These are phyloP conservation scores for Solanum gracilifrons DNA, from an alignment of 257 asterid species.

Conservation along the genomic window DNA sequence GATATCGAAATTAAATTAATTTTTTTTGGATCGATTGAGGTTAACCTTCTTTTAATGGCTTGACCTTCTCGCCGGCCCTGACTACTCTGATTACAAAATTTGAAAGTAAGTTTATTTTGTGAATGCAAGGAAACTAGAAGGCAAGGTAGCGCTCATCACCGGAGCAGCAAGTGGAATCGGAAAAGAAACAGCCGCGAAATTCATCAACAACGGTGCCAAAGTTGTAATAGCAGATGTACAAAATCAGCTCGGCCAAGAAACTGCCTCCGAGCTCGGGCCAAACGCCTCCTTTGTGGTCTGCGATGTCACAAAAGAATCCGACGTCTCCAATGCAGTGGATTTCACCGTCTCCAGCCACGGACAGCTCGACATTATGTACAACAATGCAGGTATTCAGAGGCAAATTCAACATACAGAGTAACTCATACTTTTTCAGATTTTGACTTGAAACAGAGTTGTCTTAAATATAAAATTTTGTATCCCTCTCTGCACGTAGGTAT, in stretches of 20 bases:
- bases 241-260: slow-evolving; percentile 26
- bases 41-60: neutral
- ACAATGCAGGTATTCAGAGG: slow-evolving; percentile 51
- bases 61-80: neutral
- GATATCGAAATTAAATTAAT: neutral
- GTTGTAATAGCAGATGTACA: slow-evolving; percentile 67
- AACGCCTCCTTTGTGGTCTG: slow-evolving; percentile 54
- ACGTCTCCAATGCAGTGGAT: slow-evolving; percentile 56
- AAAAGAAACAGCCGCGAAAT: slow-evolving; percentile 59
- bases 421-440: neutral
- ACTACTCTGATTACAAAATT: neutral
- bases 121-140: slow-evolving; percentile 46
- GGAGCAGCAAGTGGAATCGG: slow-evolving; percentile 91
- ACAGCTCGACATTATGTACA: slow-evolving; percentile 73
- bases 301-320: slow-evolving; percentile 58
- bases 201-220: slow-evolving; percentile 62
- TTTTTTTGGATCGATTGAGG: neutral
- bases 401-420: neutral
- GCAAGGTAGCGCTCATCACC: slow-evolving; percentile 72
- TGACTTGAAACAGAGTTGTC: neutral
- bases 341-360: slow-evolving; percentile 46
- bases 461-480: neutral
- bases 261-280: slow-evolving; percentile 50
- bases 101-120: neutral
- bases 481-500: neutral